Percentiles rank a stretch among this genome's conserved stretches.
phyloP scores from a whole-genome alignment of 225 moss, liverwort and hornwort species.

The Polytrichum formosum region DNA sequence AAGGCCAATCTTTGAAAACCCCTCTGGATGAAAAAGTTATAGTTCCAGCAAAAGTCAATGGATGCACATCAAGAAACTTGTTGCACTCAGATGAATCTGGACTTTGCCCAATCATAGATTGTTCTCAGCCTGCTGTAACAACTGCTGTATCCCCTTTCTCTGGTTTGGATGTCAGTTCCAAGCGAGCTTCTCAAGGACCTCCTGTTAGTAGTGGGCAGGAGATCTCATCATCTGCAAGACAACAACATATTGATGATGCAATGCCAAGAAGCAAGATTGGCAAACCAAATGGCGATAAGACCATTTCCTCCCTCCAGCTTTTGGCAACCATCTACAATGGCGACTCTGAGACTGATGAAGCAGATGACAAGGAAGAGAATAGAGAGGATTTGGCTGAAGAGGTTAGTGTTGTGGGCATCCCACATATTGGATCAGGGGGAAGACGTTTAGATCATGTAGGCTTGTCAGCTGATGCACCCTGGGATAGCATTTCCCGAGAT shows the following conservation, averaged over 20 bases:
- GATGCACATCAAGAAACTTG: background rate
- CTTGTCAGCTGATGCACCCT: constrained; percentile 43
- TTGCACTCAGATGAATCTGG: constrained; percentile 1
- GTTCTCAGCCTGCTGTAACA: background rate
- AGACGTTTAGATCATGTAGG: constrained; percentile 34
- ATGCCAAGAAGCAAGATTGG: background rate
- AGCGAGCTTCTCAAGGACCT: background rate
- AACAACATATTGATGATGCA: background rate
- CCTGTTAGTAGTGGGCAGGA: background rate
- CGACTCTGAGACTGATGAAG: constrained; percentile 42
- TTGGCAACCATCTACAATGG: constrained; percentile 45
- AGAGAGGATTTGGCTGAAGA: constrained; percentile 4
- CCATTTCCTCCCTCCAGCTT: constrained; percentile 46
- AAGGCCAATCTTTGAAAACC: background rate
- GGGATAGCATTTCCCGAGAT: constrained; percentile 24
- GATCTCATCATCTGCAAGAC: background rate
- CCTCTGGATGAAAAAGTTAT: background rate
- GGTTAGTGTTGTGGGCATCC: constrained; percentile 17
- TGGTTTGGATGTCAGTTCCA: background rate
- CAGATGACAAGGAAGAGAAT: constrained; percentile 23
- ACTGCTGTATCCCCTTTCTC: background rate
- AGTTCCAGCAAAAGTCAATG: background rate
- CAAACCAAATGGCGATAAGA: background rate
- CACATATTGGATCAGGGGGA: constrained; percentile 30
- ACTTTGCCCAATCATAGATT: background rate